Evolutionary conservation across 2,329 filamentous ascomycete genomes (phyloP).

Genomic region (Trichoderma pleuroti): DNA sequence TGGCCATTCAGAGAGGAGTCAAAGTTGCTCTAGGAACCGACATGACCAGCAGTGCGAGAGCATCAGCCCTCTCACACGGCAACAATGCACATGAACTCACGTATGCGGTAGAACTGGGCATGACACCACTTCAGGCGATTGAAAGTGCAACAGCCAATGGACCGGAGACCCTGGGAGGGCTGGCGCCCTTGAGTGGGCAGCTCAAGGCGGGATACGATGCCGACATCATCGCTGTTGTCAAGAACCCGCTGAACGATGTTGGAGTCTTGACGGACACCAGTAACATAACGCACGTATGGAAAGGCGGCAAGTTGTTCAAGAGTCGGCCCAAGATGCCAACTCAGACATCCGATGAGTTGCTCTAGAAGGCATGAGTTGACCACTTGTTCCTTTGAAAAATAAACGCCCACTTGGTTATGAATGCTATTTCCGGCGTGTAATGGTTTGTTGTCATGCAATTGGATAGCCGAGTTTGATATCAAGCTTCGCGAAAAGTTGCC

Average conservation of each 20-base stretch:
- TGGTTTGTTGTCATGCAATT: background rate
- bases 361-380: background rate
- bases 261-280: slow-evolving; percentile 37
- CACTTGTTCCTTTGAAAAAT: background rate
- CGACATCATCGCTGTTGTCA: slow-evolving; percentile 42
- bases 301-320: slow-evolving; percentile 41
- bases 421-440: background rate
- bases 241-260: slow-evolving; percentile 43
- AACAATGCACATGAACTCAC: slow-evolving; percentile 43
- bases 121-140: slow-evolving; percentile 49
- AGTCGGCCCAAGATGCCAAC: slow-evolving; percentile 28
- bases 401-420: background rate
- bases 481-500: background rate
- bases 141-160: slow-evolving; percentile 46
- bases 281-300: slow-evolving; percentile 42
- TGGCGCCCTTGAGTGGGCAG: slow-evolving; percentile 45
- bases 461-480: background rate
- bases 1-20: slow-evolving; percentile 37
- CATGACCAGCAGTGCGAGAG: slow-evolving; percentile 34
- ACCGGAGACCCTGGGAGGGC: slow-evolving; percentile 40
- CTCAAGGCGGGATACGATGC: slow-evolving; percentile 47
- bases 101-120: slow-evolving; percentile 46
- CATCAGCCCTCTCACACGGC: slow-evolving; percentile 21
- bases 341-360: background rate
- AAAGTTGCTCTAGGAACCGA: slow-evolving; percentile 42